phyloP scores from a whole-genome alignment of 345 rosid genomes.

The Euphorbia lathyris region DNA sequence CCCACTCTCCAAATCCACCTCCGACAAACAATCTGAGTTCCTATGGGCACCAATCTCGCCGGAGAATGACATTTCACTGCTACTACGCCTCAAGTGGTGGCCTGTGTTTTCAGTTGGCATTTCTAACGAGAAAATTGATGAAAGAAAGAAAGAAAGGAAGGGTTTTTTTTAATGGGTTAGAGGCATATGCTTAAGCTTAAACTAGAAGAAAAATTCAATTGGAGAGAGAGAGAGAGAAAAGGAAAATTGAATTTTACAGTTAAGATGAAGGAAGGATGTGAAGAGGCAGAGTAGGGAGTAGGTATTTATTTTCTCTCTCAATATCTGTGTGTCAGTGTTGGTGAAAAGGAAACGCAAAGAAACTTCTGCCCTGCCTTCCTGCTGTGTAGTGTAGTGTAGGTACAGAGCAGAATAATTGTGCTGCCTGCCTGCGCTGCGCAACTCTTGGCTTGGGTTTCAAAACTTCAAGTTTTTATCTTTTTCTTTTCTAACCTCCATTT shows the following conservation, averaged over 20 bases:
- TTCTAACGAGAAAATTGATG: conserved; percentile 1
- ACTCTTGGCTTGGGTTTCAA: background rate
- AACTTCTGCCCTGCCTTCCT: no score
- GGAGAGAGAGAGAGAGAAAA: background rate
- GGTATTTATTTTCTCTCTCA: conserved; percentile 3
- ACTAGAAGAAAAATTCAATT: background rate
- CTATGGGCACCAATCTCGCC: conserved; percentile 44
- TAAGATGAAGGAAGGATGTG: background rate
- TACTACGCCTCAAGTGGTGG: conserved; percentile 21
- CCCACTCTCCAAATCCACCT: conserved; percentile 52
- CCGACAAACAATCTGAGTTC: conserved; percentile 43
- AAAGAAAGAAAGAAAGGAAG: background rate
- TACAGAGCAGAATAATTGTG: conserved; percentile 16
- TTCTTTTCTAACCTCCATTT: background rate
- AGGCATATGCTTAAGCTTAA: background rate
- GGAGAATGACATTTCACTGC: conserved; percentile 33
- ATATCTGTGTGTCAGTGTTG: conserved; percentile 27
- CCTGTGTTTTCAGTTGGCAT: conserved; percentile 35
- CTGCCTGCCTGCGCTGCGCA: no score
- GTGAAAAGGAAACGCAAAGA: conserved; percentile 21
- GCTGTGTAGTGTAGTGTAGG: background rate
- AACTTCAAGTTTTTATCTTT: background rate
- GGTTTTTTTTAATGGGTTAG: conserved; percentile 1
- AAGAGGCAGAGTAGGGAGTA: background rate
- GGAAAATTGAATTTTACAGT: background rate